phyloP scores from a whole-genome alignment of 2,329 filamentous ascomycete species.

The Mycogone perniciosa region DNA sequence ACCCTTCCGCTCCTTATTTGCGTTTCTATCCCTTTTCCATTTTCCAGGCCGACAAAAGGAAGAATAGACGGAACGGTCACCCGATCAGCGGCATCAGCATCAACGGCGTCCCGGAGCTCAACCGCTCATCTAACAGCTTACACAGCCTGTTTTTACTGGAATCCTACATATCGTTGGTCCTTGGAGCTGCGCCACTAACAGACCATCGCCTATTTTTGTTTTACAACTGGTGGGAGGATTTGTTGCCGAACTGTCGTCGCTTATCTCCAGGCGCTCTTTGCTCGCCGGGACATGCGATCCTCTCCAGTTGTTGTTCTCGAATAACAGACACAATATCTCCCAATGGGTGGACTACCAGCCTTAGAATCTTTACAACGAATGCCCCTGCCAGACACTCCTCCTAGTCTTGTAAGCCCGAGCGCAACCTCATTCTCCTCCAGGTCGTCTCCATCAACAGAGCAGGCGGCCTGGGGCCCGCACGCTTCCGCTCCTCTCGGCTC shows the following conservation, averaged over 20 bases:
- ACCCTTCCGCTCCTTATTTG: background rate
- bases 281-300: conserved; percentile 11
- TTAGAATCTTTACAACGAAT: conserved; percentile 45
- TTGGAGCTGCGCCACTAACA: too few species aligned
- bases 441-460: conserved; percentile 37
- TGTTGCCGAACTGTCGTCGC: background rate
- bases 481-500: conserved; percentile 39
- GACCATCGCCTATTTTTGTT: too few species aligned
- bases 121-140: too few species aligned
- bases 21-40: background rate
- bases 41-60: background rate
- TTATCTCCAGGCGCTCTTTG: conserved; percentile 1
- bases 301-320: background rate
- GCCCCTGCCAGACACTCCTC: conserved; percentile 47
- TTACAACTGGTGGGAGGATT: background rate
- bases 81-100: too few species aligned
- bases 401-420: conserved; percentile 47
- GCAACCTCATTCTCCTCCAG: conserved; percentile 42
- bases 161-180: too few species aligned
- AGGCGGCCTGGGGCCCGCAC: conserved; percentile 37
- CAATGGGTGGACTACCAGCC: conserved; percentile 51
- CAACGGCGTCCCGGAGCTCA: too few species aligned
- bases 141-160: too few species aligned
- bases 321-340: conserved; percentile 22
- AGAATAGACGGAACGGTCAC: too few species aligned